A percentile compares a stretch with the other conserved stretches of the same genome.
These are phyloP conservation scores for Populus simonii DNA, from an alignment of 345 rosid genomes.

Conservation along the genomic window DNA sequence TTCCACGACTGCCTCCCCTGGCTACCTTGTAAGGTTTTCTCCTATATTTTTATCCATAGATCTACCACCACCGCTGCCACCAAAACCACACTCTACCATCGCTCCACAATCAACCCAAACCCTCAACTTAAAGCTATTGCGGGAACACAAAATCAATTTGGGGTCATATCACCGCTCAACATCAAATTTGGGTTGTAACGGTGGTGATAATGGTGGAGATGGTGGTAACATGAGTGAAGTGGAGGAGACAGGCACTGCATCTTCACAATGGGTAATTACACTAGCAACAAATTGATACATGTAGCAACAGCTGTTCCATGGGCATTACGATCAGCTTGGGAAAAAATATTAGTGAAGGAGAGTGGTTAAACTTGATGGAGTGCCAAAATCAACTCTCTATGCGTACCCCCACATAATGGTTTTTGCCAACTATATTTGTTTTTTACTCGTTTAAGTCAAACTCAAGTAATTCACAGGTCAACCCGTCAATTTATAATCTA, in stretches of 20 bases:
- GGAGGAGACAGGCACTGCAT: background rate
- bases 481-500: no score
- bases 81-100: background rate
- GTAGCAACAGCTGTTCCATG: background rate
- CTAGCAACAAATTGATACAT: background rate
- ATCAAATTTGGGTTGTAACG: no score
- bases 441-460: no score
- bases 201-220: background rate
- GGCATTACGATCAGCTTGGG: background rate
- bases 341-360: no score
- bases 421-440: no score
- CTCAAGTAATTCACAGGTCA: no score
- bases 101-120: background rate
- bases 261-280: background rate
- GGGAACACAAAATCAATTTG: background rate
- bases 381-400: no score
- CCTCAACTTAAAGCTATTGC: background rate
- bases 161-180: no score
- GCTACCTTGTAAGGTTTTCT: background rate
- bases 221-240: background rate
- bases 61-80: background rate
- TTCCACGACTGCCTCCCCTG: background rate
- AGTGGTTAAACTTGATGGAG: no score
- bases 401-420: no score
- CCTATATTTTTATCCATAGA: background rate